A percentile compares a stretch with the other conserved stretches of the same genome.
These are phyloP conservation scores for Cicer arietinum DNA, from an alignment of 306 rosid genomes.

Conservation along the genomic window DNA sequence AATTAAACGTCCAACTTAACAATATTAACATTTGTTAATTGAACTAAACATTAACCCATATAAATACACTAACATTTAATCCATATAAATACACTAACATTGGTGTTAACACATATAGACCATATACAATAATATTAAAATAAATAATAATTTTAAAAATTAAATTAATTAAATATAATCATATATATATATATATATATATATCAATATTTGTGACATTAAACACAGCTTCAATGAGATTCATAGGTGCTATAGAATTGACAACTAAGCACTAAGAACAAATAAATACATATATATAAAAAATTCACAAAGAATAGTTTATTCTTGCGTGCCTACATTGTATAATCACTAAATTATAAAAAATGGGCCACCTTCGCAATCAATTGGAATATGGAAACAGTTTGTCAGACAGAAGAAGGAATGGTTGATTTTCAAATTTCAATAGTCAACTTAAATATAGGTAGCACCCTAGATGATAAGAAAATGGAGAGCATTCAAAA, in stretches of 20 bases:
- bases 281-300: constrained; percentile 10
- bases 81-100: too few relatives aligned
- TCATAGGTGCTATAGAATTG: background rate
- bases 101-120: too few relatives aligned
- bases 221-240: too few relatives aligned
- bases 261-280: constrained; percentile 44
- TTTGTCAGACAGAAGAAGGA: constrained; percentile 41
- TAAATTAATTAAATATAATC: too few relatives aligned
- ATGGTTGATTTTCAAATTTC: constrained; percentile 54
- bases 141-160: too few relatives aligned
- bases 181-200: too few relatives aligned
- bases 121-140: too few relatives aligned
- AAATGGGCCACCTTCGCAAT: constrained; percentile 44
- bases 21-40: too few relatives aligned
- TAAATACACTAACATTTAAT: too few relatives aligned
- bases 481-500: constrained; percentile 48
- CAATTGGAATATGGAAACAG: constrained; percentile 53
- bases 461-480: constrained; percentile 31
- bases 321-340: constrained; percentile 41
- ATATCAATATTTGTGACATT: too few relatives aligned
- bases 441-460: constrained; percentile 53
- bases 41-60: too few relatives aligned
- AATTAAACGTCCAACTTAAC: too few relatives aligned
- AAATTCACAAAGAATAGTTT: constrained; percentile 40
- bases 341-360: constrained; percentile 48